Evolutionary conservation across 768 basidiomycete species (phyloP), one percentile per base, ranked within the genome.

Genomic region (Macrolepiota fuliginosa): DNA sequence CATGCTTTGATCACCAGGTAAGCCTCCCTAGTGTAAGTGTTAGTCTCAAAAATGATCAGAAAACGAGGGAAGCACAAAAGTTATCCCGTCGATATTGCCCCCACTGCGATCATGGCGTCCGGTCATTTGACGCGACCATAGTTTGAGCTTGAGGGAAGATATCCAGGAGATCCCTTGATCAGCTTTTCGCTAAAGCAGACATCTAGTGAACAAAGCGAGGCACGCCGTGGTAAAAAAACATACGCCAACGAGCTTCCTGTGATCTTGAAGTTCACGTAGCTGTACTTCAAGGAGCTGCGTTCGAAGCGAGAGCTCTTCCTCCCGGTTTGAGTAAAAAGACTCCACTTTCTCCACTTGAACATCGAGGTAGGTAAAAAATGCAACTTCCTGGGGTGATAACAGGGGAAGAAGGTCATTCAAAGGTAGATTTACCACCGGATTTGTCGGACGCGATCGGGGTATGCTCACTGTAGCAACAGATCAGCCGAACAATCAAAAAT

Each of bases 301-400:
- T 25, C 79, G 81, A 2, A 69, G 71, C 4, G 74, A 74, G 85
- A 83, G 88, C 74, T 82, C 86, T 50, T 79, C 79, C 74, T 87
- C 94, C 29, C 87, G 81, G 25, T 83, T 85, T 4, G 82, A 68
- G 70, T 92, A 98, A 72, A 99, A 99, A 0, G 77, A 74, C 62
- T 92, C 91, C 12, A 98, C 85, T 72, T 96, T 97, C 22, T 89
- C 85, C 2, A 98, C 77, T 70, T 99, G 89, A 0, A 70, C 70
- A 65, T 97, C 91, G 6, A 98, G 79, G 24, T 85, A 78, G 2
- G 84, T 80, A 62, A 98, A 92, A 76, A 97, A 98, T 5, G 78
- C 78, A 32, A 74, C 69, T 68, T 96, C 90, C 24, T 81, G 74
- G 0, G 84, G 78, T 12, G 86, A 80, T 19, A 95, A 77, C 10